Evolutionary conservation across 2,329 filamentous ascomycete genomes (phyloP).

Genomic region (Aureobasidium sp.): DNA sequence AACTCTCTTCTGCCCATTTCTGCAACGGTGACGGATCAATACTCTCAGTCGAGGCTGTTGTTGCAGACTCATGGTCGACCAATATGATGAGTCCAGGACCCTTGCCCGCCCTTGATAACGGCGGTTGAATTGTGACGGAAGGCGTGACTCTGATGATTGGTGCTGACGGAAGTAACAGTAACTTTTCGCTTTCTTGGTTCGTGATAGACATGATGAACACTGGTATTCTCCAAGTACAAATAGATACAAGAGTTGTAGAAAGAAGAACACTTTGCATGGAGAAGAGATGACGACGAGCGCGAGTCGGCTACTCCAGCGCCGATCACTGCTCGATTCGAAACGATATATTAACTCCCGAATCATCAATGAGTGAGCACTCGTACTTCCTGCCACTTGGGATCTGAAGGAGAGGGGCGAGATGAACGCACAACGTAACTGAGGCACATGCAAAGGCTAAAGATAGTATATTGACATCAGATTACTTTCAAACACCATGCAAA

Average conservation of each 20-base stretch:
- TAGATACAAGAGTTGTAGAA: too few relatives aligned
- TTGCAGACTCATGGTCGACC: constrained; percentile 37
- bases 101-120: constrained; percentile 53
- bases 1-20: constrained; percentile 80
- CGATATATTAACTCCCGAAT: not conserved
- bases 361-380: too few relatives aligned
- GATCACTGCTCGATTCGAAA: not conserved
- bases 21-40: constrained; percentile 61
- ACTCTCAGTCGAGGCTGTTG: constrained; percentile 39
- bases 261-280: not conserved
- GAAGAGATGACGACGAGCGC: not conserved
- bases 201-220: not conserved
- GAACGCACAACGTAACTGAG: too few relatives aligned
- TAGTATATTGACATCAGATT: too few relatives aligned
- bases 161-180: not conserved
- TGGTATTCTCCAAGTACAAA: too few relatives aligned
- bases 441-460: too few relatives aligned
- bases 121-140: constrained; percentile 34
- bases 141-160: not conserved
- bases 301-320: not conserved
- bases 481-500: not conserved
- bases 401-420: too few relatives aligned
- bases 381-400: too few relatives aligned
- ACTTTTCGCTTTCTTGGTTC: not conserved
- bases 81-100: constrained; percentile 57